Base-by-base conservation (phyloP, 2,329 filamentous ascomycete genomes). In the Decorospora gaudefroyi region DNA sequence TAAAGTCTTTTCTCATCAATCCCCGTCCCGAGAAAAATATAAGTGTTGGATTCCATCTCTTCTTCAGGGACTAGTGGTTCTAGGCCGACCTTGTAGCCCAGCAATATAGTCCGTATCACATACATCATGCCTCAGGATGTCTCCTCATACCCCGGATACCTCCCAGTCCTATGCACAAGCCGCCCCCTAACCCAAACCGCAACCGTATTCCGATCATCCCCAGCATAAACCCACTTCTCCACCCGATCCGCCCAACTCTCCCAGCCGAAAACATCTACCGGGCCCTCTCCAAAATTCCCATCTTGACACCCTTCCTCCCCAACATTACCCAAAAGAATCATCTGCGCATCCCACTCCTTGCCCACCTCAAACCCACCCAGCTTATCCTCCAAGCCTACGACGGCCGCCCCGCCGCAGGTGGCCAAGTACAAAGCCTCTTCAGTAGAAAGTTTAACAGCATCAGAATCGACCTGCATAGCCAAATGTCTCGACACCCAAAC, bases 181-280 rank as follows among this genome's bases (percentile, higher is more conserved):
- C 83, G 74, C 2, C 93, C 93, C 65, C 79, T 84, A 1, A 97
- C 90, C 92, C 92, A 99, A 4, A 99, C 93, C 57, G 79, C 84
- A 59, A 79, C 79, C 2, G 90, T 92, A 69, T 97, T 97, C 57
- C 92, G 78, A 72, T 97, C 93, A 74, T 97, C 91, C 0, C 93
- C 93, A 55, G 83, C 87, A 72, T 88, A 99, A 49, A 97, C 76
- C 93, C 93, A 99, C 76, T 99, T 99, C 38, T 89, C 88, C 8
- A 97, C 74, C 62, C 77, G 82, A 62, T 97, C 89, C 26, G 86
- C 82, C 89, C 88, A 95, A n/a, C 65, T 81, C 78, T 97, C 92
- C 81, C 86, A 90, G 1, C 90, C 91, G 75, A 96, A 99, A 0
- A 96, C 70, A 70, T 96, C 90, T 0, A 96, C 89, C 32, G 85